A percentile compares a stretch with the other conserved stretches of the same genome.
These are phyloP conservation scores for Daldinia decipiens DNA, from an alignment of 495 filamentous ascomycete genomes.

Conservation along the genomic window DNA sequence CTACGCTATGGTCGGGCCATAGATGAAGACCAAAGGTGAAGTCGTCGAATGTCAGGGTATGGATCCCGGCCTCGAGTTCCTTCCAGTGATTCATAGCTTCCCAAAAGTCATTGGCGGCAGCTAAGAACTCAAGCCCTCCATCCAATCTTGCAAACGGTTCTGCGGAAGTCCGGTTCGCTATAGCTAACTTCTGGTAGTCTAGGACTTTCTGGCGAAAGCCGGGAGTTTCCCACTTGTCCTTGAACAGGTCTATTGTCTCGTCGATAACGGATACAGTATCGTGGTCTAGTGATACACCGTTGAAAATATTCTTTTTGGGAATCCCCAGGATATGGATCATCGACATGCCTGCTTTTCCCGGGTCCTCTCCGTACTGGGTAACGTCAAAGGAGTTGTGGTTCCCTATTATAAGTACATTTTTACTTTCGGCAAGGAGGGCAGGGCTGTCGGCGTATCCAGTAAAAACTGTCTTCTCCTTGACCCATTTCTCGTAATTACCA, in stretches of 20 bases:
- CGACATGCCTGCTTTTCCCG: conserved; percentile 45
- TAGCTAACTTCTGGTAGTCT: conserved; percentile 10
- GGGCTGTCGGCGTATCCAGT: conserved; percentile 11
- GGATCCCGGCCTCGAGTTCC: conserved; percentile 2
- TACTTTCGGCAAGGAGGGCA: conserved; percentile 30
- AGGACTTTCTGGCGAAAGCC: conserved; percentile 11
- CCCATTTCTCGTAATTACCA: conserved; percentile 17
- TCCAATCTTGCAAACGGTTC: not conserved
- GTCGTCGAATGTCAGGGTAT: conserved; percentile 32
- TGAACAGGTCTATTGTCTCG: conserved; percentile 47
- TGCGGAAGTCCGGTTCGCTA: not conserved
- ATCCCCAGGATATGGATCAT: conserved; percentile 49
- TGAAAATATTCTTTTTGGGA: conserved; percentile 46
- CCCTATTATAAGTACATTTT: conserved; percentile 43
- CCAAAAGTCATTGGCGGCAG: too few relatives aligned
- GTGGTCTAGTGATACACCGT: conserved; percentile 45
- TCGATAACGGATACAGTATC: conserved; percentile 33
- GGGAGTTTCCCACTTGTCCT: not conserved
- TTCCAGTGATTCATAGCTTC: conserved; percentile 9
- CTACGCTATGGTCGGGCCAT: conserved; percentile 44
- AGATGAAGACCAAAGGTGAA: conserved; percentile 49
- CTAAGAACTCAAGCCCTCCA: not conserved
- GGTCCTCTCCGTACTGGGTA: conserved; percentile 42
- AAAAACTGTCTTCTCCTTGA: conserved; percentile 25
- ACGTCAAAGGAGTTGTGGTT: conserved; percentile 47